Base-by-base conservation (phyloP, 1,284 basidiomycete genomes). In the Cryptococcus sp. region DNA sequence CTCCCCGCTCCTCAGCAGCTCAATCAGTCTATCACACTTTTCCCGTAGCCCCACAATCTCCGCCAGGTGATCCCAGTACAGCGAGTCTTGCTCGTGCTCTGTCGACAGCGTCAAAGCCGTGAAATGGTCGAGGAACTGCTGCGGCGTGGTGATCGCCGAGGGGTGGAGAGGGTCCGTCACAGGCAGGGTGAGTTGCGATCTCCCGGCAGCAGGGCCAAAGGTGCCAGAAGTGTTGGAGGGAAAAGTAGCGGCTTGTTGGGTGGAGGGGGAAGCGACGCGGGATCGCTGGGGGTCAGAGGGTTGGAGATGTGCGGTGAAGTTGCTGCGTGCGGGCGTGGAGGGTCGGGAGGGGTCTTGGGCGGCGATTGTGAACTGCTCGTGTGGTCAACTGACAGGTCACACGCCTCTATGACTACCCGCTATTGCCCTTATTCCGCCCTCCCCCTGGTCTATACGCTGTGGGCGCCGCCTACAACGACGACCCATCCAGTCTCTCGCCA, bases 61-160 rank as follows among this genome's bases (percentile, higher is more conserved):
- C 4, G 83, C 83, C 20, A 93, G 82, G 73, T 95, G 89, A 1
- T 86, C 84, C 39, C 89, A 82, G 72, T 94, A 95, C 68, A 92
- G 86, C 3, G 88, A 84, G 69, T 96, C 93, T 69, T 95, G 92
- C 60, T 88, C 89, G 68, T 91, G 89, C 13, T 91, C 87, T 35
- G 95, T 89, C 1, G 87, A 87, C 18, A 88, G 82, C 61, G 95
- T 91, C 50, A 96, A 85, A 40, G 87, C 80, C 0, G 88, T 82
- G 72, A 92, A 93, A 87, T 91, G 95, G 77, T 96, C 93, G 69
- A 93, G 91, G 76, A 96, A 95, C 65, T 94, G 89, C 67, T 96
- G 90, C 0, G 91, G 86, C 0, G 90, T 93, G 60, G 86, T 83
- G 45, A 97, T 85, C 77, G 70, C 85, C 82, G 28, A n/a, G 0